Evolutionary conservation across 352 stramenopile genomes (phyloP), one percentile per base, ranked within the genome.

Genomic region (Phytopythium aichiense): DNA sequence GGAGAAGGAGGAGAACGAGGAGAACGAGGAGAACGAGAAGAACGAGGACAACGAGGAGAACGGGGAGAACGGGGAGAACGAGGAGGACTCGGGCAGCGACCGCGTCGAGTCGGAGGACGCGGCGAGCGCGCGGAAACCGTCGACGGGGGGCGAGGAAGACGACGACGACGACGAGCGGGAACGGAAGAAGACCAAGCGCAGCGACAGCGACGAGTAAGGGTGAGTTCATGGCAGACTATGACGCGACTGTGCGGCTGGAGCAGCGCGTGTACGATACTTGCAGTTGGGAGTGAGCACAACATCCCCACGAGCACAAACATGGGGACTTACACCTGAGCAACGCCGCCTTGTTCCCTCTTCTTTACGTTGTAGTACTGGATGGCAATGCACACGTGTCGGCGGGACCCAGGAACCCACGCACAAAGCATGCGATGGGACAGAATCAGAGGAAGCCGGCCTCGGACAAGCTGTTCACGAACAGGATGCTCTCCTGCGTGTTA

Each of bases 381-480:
- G 38, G n/a, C 30, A 57, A 20, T 57, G 30, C 51, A 25, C 30
- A 42, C 31, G n/a, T 30, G 35, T 57, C 51, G 33, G 54, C 33
- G 38, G 33, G 35, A 40, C 42, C n/a, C 38, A 5, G 15, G 38
- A 22, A 45, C 38, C 38, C 38, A 53, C 50, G 52, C 51, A 15
- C 33, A 46, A 58, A 33, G 55, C 43, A 4, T 28, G 48, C 23
- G 35, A 40, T 12, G 42, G 42, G 20, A 23, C 18, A n/a, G 4
- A 22, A n/a, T 71, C 51, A 95, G 42, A 95, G 71, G 51, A 95
- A 95, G 25, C 87, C 87, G 35, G 87, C 87, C 64, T 95, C 87
- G 33, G 87, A 93, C 66, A 95, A 64, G 69, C 84, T 94, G 62
- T 95, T 95, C 46, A 95, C 87, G 68, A 94, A 94, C 70, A 93